phyloP scores from a whole-genome alignment of 1,284 basidiomycete species.

The Porphyrellus sp. region DNA sequence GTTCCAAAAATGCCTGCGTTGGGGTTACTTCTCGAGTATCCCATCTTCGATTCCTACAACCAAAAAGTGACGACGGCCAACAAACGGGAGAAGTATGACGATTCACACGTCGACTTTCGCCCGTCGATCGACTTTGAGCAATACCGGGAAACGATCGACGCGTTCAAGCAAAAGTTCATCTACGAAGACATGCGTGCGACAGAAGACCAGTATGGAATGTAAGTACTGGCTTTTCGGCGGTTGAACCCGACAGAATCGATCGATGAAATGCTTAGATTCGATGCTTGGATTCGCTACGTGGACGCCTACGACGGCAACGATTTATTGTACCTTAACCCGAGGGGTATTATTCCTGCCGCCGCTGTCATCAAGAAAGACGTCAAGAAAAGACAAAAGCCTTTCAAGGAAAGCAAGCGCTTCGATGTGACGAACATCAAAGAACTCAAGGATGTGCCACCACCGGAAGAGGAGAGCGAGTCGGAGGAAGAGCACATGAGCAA shows the following conservation, averaged over 20 bases:
- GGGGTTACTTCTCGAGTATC: conserved; percentile 91
- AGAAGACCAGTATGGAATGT: conserved; percentile 81
- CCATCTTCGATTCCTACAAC: conserved; percentile 84
- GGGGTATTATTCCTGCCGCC: conserved; percentile 65
- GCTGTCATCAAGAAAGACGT: conserved; percentile 62
- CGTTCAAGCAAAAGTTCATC: conserved; percentile 82
- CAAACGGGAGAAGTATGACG: conserved; percentile 45
- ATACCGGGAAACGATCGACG: conserved; percentile 62
- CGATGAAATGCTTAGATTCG: conserved; percentile 50
- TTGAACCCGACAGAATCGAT: not conserved
- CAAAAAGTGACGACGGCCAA: conserved; percentile 59
- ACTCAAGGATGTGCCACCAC: conserved; percentile 40
- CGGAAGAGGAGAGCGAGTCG: conserved; percentile 52
- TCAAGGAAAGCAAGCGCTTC: conserved; percentile 64
- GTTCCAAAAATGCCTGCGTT: conserved; percentile 97
- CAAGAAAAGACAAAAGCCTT: conserved; percentile 55
- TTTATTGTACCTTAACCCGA: conserved; percentile 65
- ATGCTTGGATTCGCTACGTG: conserved; percentile 68
- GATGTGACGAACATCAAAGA: conserved; percentile 56
- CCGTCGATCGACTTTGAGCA: conserved; percentile 69
- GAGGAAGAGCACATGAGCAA: conserved; percentile 55
- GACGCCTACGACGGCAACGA: conserved; percentile 71
- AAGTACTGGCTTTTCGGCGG: conserved; percentile 35
- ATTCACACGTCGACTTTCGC: conserved; percentile 55
- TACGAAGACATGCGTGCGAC: conserved; percentile 81